Evolutionary conservation across 371 early-diverging fungal species (phyloP), one percentile per base, ranked within the genome.

Genomic region (Mucor plumbeus): DNA sequence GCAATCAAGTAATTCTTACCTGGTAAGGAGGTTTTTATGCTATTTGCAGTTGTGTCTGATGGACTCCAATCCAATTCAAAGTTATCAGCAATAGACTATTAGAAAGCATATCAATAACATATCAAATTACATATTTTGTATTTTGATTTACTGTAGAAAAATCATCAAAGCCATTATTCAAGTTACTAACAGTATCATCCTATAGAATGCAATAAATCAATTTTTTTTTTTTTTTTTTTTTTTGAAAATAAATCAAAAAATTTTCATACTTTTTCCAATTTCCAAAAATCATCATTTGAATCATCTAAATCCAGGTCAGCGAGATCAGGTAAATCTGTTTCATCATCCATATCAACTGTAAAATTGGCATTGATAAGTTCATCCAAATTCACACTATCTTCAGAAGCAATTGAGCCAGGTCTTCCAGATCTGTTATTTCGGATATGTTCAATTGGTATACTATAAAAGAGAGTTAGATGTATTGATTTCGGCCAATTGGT

Each of bases 301-400:
- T 76, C 76, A 65, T 76, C 76, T 26, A 76, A 59, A 38, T 70
- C 76, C 10, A 76, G 59, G 39, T 64, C 68, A 39, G 63, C 76
- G 9, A 76, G 53, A 53, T 70, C 68, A 5, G 68, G 65, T 48
- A 76, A 65, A 41, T 73, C 66, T 3, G 73, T 73, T 53, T 73
- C 73, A 53, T 76, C 73, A 5, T 76, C 73, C 68, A 76, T 71
- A 38, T 76, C 73, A 13, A 40, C 63, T 4, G 76, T 76, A 58
- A 63, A 70, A 55, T 76, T 76, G 26, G 73, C 68, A 55, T 70
- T 71, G 50, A 76, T 76, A 35, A 76, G 68, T 7, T 76, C 76
- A 19, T 76, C 71, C 19, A 76, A 56, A 60, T 73, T 73, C 9
- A 76, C 64, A 63, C 76, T 76, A 40, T 76, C 76, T 48, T 73